phyloP scores from a whole-genome alignment of 2,329 filamentous ascomycete species.

The Cercospora sp. region DNA sequence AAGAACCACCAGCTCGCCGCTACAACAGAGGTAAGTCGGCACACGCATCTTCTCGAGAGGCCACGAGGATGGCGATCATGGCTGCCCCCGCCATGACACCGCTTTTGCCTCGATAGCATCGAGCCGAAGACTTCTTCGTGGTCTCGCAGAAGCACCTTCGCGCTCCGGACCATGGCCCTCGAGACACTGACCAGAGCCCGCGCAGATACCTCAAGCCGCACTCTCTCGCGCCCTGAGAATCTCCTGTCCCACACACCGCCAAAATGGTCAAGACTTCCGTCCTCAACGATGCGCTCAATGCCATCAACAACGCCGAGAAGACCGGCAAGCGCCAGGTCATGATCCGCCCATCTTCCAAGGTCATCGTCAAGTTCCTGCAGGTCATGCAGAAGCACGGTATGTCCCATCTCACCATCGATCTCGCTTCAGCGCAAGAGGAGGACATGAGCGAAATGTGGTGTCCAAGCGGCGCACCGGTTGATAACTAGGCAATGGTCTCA shows the following conservation, averaged over 20 bases:
- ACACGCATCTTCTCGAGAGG: constrained; percentile 53
- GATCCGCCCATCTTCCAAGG: constrained; percentile 98
- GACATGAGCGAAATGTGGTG: constrained; percentile 3
- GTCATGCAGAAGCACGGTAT: constrained; percentile 99
- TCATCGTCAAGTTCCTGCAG: constrained; percentile 98
- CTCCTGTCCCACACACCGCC: constrained; percentile 62
- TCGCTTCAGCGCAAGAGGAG: constrained; percentile 29
- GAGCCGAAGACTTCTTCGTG: constrained; percentile 69
- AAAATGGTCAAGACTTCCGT: constrained; percentile 99
- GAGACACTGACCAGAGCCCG: constrained; percentile 55
- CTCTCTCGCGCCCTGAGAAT: constrained; percentile 71
- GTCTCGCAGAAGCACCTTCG: constrained; percentile 60
- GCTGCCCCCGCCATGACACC: constrained; percentile 45
- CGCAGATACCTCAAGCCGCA: constrained; percentile 63
- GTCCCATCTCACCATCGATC: constrained; percentile 45
- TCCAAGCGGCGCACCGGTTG: constrained; percentile 66
- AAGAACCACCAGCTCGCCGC: constrained; percentile 22
- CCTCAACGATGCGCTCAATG: constrained; percentile 81
- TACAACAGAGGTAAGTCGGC: constrained; percentile 41
- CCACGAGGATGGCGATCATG: constrained; percentile 50
- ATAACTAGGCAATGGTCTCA: constrained; percentile 99
- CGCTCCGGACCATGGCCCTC: constrained; percentile 60
- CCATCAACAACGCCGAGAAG: constrained; percentile 99
- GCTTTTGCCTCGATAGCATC: constrained; percentile 49
- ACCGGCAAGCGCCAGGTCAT: constrained; percentile 98